Percentiles rank a stretch among this genome's conserved stretches.
These are phyloP conservation scores for Darksidea phi DNA, from an alignment of 495 filamentous ascomycete species.

Conservation along the genomic window DNA sequence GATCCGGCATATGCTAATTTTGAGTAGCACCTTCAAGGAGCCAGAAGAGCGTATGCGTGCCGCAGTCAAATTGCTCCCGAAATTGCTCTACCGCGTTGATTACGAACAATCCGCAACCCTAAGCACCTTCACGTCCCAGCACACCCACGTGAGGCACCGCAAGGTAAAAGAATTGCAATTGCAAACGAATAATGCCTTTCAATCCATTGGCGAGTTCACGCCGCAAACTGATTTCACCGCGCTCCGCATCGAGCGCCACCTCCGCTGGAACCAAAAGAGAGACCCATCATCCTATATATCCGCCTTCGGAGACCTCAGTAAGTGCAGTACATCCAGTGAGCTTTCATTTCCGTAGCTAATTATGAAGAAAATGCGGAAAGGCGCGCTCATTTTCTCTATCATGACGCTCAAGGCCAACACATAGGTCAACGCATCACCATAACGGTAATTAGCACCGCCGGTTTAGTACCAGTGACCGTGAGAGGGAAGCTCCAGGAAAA, in stretches of 20 bases:
- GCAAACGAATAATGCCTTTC: constrained; percentile 2
- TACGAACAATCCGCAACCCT: constrained; percentile 20
- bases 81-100: constrained; percentile 1
- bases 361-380: background rate
- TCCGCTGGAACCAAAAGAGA: constrained; percentile 8
- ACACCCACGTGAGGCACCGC: constrained; percentile 7
- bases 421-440: constrained; percentile 5
- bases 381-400: background rate
- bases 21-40: constrained; percentile 8
- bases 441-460: constrained; percentile 2
- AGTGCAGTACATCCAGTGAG: background rate
- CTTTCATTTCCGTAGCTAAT: too few relatives aligned
- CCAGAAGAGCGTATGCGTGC: background rate
- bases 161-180: background rate
- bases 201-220: background rate
- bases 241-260: constrained; percentile 6
- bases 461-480: constrained; percentile 1
- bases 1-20: constrained; percentile 1
- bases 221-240: background rate
- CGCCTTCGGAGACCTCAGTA: constrained; percentile 1
- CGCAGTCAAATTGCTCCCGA: background rate
- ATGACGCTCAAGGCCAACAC: background rate
- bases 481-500: background rate
- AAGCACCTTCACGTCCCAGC: background rate
- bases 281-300: constrained; percentile 18